These are phyloP conservation scores for Astrocystis sublimbata DNA, from an alignment of 495 filamentous ascomycete genomes.

Conservation along the genomic window DNA sequence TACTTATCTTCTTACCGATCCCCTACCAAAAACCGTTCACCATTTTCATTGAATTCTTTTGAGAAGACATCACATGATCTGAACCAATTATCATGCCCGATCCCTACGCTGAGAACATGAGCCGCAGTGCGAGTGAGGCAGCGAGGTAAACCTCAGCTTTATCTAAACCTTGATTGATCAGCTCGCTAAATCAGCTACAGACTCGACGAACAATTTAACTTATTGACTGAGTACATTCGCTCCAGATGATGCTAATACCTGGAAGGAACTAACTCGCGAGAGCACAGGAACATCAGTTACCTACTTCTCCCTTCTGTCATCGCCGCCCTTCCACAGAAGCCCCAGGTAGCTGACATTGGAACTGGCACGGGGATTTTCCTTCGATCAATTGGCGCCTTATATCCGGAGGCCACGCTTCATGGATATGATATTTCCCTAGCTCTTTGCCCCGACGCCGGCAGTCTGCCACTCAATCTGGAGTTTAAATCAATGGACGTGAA, in stretches of 20 bases:
- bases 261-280: too few relatives aligned
- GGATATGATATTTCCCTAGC: slow-evolving; percentile 40
- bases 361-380: slow-evolving; percentile 12
- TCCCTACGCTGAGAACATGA: not conserved
- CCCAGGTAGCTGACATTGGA: slow-evolving; percentile 12
- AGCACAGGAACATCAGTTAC: slow-evolving; percentile 1
- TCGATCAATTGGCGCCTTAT: not conserved
- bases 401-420: slow-evolving; percentile 25
- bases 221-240: not conserved
- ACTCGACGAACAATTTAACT: not conserved
- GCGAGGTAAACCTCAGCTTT: too few relatives aligned
- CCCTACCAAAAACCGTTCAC: too few relatives aligned
- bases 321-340: not conserved
- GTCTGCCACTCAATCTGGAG: slow-evolving; percentile 31
- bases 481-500: slow-evolving; percentile 34
- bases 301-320: not conserved
- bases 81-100: too few relatives aligned
- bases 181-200: not conserved
- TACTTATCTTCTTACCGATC: too few relatives aligned
- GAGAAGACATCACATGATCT: too few relatives aligned
- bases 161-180: not conserved
- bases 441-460: slow-evolving; percentile 26
- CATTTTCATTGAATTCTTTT: too few relatives aligned
- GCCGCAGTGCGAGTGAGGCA: not conserved
- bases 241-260: too few relatives aligned